Base-by-base conservation (phyloP, 352 stramenopile genomes). In the Thalassiosira pacifica region DNA sequence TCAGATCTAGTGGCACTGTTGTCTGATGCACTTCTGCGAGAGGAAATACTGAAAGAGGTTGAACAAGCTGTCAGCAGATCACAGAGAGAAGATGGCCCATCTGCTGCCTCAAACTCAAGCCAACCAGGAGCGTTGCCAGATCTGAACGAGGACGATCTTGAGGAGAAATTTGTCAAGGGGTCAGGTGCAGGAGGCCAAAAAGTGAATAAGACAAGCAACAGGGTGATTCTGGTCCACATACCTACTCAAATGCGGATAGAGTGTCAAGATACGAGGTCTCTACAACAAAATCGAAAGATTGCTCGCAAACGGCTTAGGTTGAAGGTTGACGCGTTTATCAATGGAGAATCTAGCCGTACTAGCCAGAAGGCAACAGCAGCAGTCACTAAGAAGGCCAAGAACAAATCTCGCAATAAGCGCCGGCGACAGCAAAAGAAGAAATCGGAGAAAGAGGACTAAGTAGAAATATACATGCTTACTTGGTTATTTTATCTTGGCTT, bases 201-300 rank as follows among this genome's bases (percentile, higher is more conserved):
- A 75, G 86, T 95, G 19, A 96, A 96, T 78, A 96, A 96, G 64
- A 96, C 92, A 18, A 88, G 73, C 18, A 95, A 93, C 69, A 77
- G 82, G 52, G 92, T 96, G 11, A 69, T 93, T 16, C 67, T 96
- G 24, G 63, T 93, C 11, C 92, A 96, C 53, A 32, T 74, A 11
- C 91, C 92, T 1, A 96, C 92, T 19, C 60, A 86, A 11, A 40
- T 94, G 0, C 63, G 84, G 0, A 86, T 96, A 2, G 88, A 94
- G 53, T 95, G 91, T 72, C 91, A 96, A 76, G 90, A 96, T n/a
- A 96, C 92, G 11, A 74, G 92, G 55, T 94, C 88, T 1, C 83
- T 96, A 42, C 82, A 91, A 70, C 90, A 95, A 80, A 96, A 96
- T 75, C 80, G 92, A 52, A 96, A 95, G 60, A 93, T 95, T 86